A percentile compares a stretch with the other conserved stretches of the same genome.
Conservation (phyloP, 371 early-diverging fungal genomes). For the Encephalitozoon cuniculi region DNA sequence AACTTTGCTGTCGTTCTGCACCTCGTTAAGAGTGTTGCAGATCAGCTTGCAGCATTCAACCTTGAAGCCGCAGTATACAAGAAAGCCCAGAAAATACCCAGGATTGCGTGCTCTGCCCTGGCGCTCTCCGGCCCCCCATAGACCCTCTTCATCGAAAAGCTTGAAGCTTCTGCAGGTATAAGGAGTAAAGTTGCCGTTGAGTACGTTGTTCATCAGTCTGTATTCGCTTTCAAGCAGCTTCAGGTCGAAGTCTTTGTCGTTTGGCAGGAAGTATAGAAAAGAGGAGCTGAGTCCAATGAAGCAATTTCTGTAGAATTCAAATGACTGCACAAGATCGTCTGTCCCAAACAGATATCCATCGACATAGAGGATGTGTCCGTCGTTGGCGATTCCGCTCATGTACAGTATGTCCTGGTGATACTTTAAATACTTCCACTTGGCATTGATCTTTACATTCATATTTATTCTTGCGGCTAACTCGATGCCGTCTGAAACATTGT, state of each 20-base stretch:
- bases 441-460: background rate
- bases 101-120: background rate
- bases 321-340: background rate
- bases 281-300: background rate
- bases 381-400: background rate
- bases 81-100: background rate
- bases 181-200: slow-evolving; percentile 2
- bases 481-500: background rate
- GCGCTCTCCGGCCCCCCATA: background rate
- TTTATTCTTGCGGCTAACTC: background rate
- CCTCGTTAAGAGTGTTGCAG: slow-evolving; percentile 1
- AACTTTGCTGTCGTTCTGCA: background rate
- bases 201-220: background rate
- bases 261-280: background rate
- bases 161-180: background rate
- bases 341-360: background rate
- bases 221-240: background rate
- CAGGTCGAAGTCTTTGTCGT: background rate
- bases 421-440: background rate
- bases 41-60: slow-evolving; percentile 1
- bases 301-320: background rate
- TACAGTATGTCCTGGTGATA: background rate
- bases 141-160: background rate
- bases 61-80: background rate
- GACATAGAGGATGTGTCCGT: background rate